Percentiles rank a stretch among this genome's conserved stretches.
phyloP scores from a whole-genome alignment of 805 yeast species.

The Starmerella scarabaei region DNA sequence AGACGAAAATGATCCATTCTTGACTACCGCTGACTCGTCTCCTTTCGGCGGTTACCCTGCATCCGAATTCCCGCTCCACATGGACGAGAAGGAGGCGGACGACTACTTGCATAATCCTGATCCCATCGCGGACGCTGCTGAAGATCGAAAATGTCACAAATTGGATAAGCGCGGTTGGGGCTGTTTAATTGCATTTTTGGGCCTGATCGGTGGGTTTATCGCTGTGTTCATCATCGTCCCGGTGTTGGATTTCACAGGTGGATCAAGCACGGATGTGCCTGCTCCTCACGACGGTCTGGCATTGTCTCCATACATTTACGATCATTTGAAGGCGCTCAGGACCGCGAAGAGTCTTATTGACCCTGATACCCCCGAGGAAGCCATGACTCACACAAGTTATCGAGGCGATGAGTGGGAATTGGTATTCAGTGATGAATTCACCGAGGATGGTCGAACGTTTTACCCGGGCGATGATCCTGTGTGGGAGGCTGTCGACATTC shows the following conservation, averaged over 20 bases:
- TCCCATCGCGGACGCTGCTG: conserved; percentile 79
- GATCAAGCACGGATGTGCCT: conserved; percentile 27
- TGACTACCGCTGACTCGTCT: conserved; percentile 30
- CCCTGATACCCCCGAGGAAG: conserved; percentile 53
- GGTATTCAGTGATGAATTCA: conserved; percentile 85
- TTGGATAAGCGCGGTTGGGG: conserved; percentile 29
- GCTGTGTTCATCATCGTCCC: conserved; percentile 71
- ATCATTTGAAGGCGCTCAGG: conserved; percentile 45
- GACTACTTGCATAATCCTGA: conserved; percentile 94
- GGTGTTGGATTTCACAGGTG: conserved; percentile 68
- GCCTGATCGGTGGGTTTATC: conserved; percentile 46
- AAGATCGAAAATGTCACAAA: conserved; percentile 36
- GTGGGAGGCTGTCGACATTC: conserved; percentile 71
- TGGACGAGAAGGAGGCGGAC: conserved; percentile 90
- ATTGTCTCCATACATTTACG: conserved; percentile 46
- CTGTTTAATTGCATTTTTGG: conserved; percentile 31
- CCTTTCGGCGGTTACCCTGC: conserved; percentile 98
- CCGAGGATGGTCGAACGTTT: conserved; percentile 78
- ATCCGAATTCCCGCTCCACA: conserved; percentile 71
- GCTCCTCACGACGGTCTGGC: conserved; percentile 28
- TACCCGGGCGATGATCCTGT: conserved; percentile 86
- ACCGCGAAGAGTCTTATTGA: conserved; percentile 41
- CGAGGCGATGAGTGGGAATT: conserved; percentile 60
- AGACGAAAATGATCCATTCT: conserved; percentile 22
- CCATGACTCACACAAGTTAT: conserved; percentile 37